Evolutionary conservation across 768 basidiomycete species (phyloP), one percentile per base, ranked within the genome.

Genomic region (Hygrophoropsis aurantiaca): DNA sequence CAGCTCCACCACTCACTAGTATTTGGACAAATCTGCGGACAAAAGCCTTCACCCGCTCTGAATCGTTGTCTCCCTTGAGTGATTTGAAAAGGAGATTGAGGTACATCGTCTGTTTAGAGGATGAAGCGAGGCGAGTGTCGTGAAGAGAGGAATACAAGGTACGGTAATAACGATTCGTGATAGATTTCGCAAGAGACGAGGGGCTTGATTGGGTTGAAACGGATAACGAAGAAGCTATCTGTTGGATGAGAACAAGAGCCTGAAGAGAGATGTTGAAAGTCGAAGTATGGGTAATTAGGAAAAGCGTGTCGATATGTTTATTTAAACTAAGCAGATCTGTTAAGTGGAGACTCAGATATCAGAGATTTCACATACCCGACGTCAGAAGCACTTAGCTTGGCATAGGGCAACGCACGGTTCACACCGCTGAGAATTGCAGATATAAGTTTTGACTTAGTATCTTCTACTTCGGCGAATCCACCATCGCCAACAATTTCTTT

Each of bases 251-350:
- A 32, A 88, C 78, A 1, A 98, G 81, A 0, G 94, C 90, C 63
- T 95, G 95, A 4, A 98, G 79, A 9, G 92, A 92, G 58, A 93
- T 93, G 64, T 95, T 97, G 81, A 99, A 99, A 0, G 94, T 97
- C 7, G 92, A 94, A 7, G 81, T 88, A 67, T 97, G 95, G 2
- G 93, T 94, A 59, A 99, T 93, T 37, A 85, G 78, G 78, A 97
- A 98, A 18, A 97, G 82, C 0, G 91, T 93, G 63, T 93, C 87
- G 59, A 97, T 87, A 57, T 97, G 94, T 45, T 83, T 79, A 54
- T 82, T 78, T 56, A 98, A 82, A 21, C 90, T 93, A 56, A n/a
- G 19, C 13, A 42, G 11, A 46, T 32, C 11, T 2, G 44, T 47
- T 15, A 59, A 33, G 39, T 38, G 25, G 11, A 50, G 13, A 40